A percentile compares a stretch with the other conserved stretches of the same genome.
Evolutionary conservation across 345 rosid species (phyloP).

Genomic region (Lenwebbia sp.): DNA sequence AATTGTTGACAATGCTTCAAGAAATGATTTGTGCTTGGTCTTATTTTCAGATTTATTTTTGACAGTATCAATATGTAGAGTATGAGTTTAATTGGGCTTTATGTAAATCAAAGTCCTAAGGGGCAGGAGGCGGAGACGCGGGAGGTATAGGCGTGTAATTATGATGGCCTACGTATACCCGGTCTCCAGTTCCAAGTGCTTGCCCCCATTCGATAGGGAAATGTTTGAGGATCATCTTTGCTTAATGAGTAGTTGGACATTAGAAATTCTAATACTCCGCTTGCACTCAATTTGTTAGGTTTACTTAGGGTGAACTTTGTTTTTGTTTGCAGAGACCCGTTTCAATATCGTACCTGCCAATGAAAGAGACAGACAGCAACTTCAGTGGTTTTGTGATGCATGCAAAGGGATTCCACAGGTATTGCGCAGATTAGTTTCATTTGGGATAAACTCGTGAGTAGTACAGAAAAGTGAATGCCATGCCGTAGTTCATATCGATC

Average conservation of each 20-base stretch:
- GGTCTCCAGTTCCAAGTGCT: neutral
- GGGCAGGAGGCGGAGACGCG: conserved; percentile 61
- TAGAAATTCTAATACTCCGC: neutral
- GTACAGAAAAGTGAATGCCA: neutral
- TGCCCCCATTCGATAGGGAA: neutral
- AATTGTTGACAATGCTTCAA: conserved; percentile 51
- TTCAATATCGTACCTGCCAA: conserved; percentile 60
- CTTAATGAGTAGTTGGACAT: neutral
- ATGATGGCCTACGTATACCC: neutral
- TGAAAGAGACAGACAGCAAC: conserved; percentile 69
- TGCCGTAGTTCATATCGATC: neutral
- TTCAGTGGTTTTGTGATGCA: conserved; percentile 80
- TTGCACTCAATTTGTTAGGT: neutral
- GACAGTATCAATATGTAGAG: neutral
- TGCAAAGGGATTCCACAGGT: conserved; percentile 98
- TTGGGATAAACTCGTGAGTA: neutral
- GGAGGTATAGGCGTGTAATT: conserved; percentile 38
- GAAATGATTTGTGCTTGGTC: conserved; percentile 29
- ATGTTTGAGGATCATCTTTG: neutral
- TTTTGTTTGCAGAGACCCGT: conserved; percentile 51
- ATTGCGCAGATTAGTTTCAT: neutral
- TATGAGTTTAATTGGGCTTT: conserved; percentile 26
- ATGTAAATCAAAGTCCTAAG: conserved; percentile 54
- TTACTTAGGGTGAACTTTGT: neutral
- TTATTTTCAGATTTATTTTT: conserved; percentile 1